Evolutionary conservation across 192 early-diverging fungal genomes (phyloP).

Genomic region (Gaertneriomyces semiglobifer): DNA sequence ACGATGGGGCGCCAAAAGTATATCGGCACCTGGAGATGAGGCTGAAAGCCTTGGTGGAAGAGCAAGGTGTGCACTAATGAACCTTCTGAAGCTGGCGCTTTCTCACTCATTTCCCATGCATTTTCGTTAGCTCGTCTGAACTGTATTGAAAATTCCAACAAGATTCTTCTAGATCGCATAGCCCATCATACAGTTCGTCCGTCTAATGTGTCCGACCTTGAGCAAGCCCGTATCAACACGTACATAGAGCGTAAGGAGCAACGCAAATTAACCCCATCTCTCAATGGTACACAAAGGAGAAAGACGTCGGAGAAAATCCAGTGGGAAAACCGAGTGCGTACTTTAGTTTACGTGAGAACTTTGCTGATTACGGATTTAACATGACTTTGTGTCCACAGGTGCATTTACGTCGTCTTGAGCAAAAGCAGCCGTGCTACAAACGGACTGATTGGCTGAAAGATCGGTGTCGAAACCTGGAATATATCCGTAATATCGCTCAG

Average conservation of each 20-base stretch:
- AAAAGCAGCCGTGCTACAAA: conserved; percentile 45
- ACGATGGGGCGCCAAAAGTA: conserved; percentile 42
- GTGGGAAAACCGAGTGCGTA: conserved; percentile 31
- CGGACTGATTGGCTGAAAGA: conserved; percentile 37
- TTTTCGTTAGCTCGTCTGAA: conserved; percentile 35
- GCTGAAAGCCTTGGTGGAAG: conserved; percentile 42
- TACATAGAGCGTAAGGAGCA: neutral
- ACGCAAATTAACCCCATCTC: neutral
- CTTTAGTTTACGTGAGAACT: neutral
- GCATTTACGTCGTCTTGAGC: conserved; percentile 48
- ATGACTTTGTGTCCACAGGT: conserved; percentile 18
- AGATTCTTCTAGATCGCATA: conserved; percentile 49
- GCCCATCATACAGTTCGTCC: conserved; percentile 42
- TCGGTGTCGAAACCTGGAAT: conserved; percentile 44
- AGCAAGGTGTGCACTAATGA: conserved; percentile 42
- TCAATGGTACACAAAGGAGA: conserved; percentile 28
- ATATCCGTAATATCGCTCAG: conserved; percentile 46
- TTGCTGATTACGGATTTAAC: neutral
- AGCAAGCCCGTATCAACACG: neutral
- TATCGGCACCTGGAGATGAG: conserved; percentile 50
- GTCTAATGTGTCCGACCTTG: conserved; percentile 25
- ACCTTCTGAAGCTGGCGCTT: neutral
- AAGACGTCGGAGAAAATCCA: conserved; percentile 29
- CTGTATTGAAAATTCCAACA: conserved; percentile 49
- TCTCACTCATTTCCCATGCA: neutral